Conservation (phyloP, 1,139 yeast species). For the Suhomyces wounanorum region DNA sequence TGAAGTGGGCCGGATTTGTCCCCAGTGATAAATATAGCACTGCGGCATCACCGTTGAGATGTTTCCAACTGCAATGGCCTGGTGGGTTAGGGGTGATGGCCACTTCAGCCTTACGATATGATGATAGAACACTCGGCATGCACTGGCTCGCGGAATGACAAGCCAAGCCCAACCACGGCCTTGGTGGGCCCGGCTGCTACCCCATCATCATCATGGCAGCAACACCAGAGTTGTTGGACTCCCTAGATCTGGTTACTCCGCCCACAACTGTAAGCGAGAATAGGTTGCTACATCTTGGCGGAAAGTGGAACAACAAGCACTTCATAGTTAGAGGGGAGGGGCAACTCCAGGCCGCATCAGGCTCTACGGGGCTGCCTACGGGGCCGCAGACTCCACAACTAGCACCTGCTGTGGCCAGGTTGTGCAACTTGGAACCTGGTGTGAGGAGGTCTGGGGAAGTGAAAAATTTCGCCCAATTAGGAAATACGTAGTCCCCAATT, state of each 20-base stretch:
- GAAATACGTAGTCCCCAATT: neutral
- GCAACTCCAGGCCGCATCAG: no score
- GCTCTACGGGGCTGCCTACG: no score
- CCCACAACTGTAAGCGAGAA: neutral
- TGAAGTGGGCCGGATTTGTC: neutral
- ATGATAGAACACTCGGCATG: neutral
- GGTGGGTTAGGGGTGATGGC: neutral
- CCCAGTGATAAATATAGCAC: neutral
- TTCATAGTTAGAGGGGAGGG: neutral
- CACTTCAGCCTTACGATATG: neutral
- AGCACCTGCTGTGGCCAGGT: no score
- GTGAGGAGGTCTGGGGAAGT: neutral
- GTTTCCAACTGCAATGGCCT: neutral
- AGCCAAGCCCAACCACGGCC: neutral
- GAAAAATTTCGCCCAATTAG: neutral
- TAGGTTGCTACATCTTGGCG: neutral
- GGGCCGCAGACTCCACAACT: no score
- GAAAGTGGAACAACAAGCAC: neutral
- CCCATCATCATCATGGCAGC: no score
- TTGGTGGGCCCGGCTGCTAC: no score
- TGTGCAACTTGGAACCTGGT: neutral
- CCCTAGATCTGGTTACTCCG: neutral
- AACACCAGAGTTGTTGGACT: no score
- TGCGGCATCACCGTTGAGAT: neutral
- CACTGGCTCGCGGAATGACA: neutral